Evolutionary conservation across 257 asterid genomes (phyloP), one percentile per base, ranked within the genome.

Genomic region (Plantago ovata): DNA sequence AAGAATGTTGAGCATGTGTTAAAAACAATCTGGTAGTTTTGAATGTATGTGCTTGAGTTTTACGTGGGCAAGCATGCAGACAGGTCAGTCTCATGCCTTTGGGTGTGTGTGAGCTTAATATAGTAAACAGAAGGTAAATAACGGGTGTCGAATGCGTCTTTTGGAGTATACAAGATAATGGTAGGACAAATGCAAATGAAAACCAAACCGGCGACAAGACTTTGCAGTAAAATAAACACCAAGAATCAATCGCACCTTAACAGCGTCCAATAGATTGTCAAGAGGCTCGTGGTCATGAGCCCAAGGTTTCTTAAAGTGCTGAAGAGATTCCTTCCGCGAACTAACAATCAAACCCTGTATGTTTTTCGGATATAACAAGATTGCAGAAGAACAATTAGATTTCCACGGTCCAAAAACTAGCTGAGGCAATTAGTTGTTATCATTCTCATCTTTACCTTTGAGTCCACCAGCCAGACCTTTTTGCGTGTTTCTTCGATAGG

Each of bases 391-490:
- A 11, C 23, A 23, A 20, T 51, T 48, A 15, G 23, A 56, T 11
- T 56, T 7, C 36, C 5, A 10, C 23, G 12, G 21, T 13, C 56
- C 38, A 22, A 50, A 50, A 12, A 16, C 4, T 28, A 28, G 36
- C 7, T 28, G 18, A 50, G 38, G 23, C 14, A 23, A n/a, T 4
- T 1, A 16, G 28, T 49, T 10, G 12, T 50, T 50, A 10, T 20
- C 6, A 11, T n/a, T 10, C 13, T 19, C 10, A 33, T 9, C 23
- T 45, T 69, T 73, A 92, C 98, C 98, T 92, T 88, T 2, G 96
- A 88, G 81, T 92, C 98, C 3, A 84, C 95, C 33, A 92, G 84
- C 97, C 95, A 88, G 71, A 92, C 80, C 77, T 77, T 92, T 73
- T 85, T 82, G 9, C 98, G 89, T 0, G 86, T 65, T 61, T 88